A percentile compares a stretch with the other conserved stretches of the same genome.
Evolutionary conservation across 805 yeast species (phyloP).

Genomic region (Jamesozyma gamospora): DNA sequence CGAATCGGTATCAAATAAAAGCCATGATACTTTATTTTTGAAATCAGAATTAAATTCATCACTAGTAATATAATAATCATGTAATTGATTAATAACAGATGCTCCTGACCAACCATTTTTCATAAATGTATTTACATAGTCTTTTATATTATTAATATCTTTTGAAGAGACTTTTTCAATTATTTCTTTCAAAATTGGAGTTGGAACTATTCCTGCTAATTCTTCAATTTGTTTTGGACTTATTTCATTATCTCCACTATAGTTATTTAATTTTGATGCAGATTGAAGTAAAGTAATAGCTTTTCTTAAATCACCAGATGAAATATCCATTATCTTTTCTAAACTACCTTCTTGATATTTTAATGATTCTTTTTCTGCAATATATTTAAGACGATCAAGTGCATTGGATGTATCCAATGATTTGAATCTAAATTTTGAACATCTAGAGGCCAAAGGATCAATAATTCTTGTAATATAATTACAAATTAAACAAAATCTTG

Average conservation of each 20-base stretch:
- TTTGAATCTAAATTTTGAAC: conserved; percentile 89
- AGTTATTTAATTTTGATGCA: conserved; percentile 46
- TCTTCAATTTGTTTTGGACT: conserved; percentile 46
- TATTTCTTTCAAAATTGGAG: conserved; percentile 35
- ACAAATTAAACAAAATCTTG: conserved; percentile 90
- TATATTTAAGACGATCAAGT: conserved; percentile 50
- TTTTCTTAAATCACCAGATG: conserved; percentile 85
- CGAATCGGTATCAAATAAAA: conserved; percentile 66
- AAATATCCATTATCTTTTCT: conserved; percentile 53
- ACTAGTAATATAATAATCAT: conserved; percentile 51
- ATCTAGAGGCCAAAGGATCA: conserved; percentile 92
- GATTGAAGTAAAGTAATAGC: conserved; percentile 88
- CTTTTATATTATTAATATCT: conserved; percentile 29
- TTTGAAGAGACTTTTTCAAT: conserved; percentile 30
- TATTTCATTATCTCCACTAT: conserved; percentile 33
- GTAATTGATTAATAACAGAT: conserved; percentile 61
- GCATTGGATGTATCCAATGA: conserved; percentile 67
- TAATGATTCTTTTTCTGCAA: conserved; percentile 41
- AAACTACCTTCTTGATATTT: conserved; percentile 42
- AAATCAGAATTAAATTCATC: conserved; percentile 40
- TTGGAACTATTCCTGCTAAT: conserved; percentile 67
- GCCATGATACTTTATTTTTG: conserved; percentile 55
- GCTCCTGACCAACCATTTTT: conserved; percentile 73
- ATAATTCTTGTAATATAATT: conserved; percentile 94
- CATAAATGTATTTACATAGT: conserved; percentile 41